Evolutionary conservation across 2,329 filamentous ascomycete genomes (phyloP).

Genomic region (Phaeomoniella chlamydospora): DNA sequence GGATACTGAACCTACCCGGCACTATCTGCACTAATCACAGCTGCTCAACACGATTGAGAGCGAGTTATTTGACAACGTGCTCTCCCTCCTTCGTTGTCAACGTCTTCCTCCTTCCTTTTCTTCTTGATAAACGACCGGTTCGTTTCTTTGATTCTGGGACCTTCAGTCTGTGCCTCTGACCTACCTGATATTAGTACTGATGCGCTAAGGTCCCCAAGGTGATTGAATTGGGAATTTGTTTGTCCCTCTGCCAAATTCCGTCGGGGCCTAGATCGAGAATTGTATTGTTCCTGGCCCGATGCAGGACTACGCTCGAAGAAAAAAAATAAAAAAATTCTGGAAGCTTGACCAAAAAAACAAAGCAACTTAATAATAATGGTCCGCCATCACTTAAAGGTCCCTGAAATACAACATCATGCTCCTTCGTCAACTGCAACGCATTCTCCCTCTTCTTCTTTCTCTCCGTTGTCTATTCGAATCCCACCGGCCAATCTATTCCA

Average conservation of each 20-base stretch:
- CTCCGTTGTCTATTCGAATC: conserved; percentile 5
- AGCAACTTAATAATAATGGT: not conserved
- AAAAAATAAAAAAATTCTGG: too few relatives aligned
- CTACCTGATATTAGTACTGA: conserved; percentile 6
- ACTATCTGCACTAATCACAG: too few relatives aligned
- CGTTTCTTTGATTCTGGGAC: conserved; percentile 1
- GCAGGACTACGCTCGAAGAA: too few relatives aligned
- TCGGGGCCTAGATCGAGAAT: too few relatives aligned
- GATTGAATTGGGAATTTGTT: not conserved
- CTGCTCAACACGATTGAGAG: too few relatives aligned
- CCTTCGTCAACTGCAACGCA: conserved; percentile 4
- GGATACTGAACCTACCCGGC: too few relatives aligned
- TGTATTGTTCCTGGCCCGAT: too few relatives aligned
- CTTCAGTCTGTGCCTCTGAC: not conserved
- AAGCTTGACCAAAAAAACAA: too few relatives aligned
- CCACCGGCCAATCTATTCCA: conserved; percentile 1
- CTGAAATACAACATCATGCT: not conserved
- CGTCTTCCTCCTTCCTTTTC: conserved; percentile 2
- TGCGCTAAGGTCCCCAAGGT: not conserved
- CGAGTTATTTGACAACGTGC: not conserved
- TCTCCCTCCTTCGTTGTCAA: conserved; percentile 1
- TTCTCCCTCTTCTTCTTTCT: conserved; percentile 7
- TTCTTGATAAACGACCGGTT: conserved; percentile 3
- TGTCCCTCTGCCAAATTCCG: not conserved
- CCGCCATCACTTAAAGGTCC: conserved; percentile 2